Percentiles rank a stretch among this genome's conserved stretches.
These are phyloP conservation scores for Eutypa lata DNA, from an alignment of 2,329 filamentous ascomycete genomes.

Conservation along the genomic window DNA sequence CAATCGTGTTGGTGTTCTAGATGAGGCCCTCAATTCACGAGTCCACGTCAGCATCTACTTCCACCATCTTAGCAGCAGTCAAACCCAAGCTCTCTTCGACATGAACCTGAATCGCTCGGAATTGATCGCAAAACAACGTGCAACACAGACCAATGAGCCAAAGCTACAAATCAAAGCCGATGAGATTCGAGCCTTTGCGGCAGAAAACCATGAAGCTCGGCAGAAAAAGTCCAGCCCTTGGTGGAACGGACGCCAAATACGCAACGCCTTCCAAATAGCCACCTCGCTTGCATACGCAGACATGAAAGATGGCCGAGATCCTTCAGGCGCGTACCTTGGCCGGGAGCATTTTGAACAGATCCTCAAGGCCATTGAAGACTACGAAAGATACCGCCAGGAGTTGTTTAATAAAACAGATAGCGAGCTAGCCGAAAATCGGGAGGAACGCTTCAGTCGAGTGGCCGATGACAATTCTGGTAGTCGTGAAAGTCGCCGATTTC, in stretches of 20 bases:
- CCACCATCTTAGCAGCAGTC: background rate
- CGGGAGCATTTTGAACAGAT: background rate
- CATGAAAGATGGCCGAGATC: background rate
- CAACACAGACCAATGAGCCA: background rate
- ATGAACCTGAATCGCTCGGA: background rate
- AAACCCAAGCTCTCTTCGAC: background rate
- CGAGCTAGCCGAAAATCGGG: background rate
- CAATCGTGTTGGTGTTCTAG: background rate
- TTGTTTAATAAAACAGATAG: background rate
- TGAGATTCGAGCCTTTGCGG: background rate
- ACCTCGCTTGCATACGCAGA: background rate
- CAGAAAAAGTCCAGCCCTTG: background rate
- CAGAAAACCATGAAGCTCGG: background rate
- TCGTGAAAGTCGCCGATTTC: background rate
- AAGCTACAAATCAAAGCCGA: background rate
- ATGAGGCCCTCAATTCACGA: background rate
- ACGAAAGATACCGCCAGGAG: background rate
- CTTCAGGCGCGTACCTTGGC: background rate
- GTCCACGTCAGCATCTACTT: background rate
- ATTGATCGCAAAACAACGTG: background rate
- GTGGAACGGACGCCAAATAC: background rate
- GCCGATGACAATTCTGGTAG: background rate
- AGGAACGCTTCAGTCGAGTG: background rate
- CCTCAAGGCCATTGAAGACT: background rate
- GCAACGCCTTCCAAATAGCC: background rate